Evolutionary conservation across 331 rosid species (phyloP), one percentile per base, ranked within the genome.

Genomic region (Pyrus hybrid): DNA sequence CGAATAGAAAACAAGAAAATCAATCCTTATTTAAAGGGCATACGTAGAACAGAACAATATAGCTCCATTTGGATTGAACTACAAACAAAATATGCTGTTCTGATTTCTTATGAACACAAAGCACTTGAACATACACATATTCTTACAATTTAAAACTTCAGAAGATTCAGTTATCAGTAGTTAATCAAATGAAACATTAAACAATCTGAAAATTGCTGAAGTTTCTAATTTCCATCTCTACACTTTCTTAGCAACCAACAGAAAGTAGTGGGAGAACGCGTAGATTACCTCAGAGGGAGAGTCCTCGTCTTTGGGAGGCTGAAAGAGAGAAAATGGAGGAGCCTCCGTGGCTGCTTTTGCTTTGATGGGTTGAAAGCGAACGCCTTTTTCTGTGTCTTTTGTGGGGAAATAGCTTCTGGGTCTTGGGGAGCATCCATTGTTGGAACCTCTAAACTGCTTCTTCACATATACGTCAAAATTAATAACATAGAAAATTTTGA

Each of bases 261-360:
- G 53, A 77, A 57, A 4, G 9, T 13, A 75, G 56, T 56, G 58
- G 58, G 28, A 23, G 35, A 62, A 20, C 67, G 70, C 17, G 77
- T 23, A 3, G 10, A 47, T 81, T 74, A 90, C 99, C 88, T 89
- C 90, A 43, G 96, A 86, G 1, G 85, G 5, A 18, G 91, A 71
- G 4, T 89, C 88, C 58, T 92, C 91, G 26, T 30, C 74, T 68
- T 85, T 65, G 63, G 84, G 80, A 68, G 88, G 71, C 54, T 84
- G 91, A 75, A 89, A 67, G 80, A 93, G 71, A 12, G 98, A 91
- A 83, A 83, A 93, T 18, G 85, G 71, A 14, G 92, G 68, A 63
- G 82, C 74, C 61, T 72, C 88, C 25, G 88, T 67, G 9, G 88
- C 75, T 63, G 91, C 90, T 77, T 79, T 75, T 62, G 96, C 91